A percentile compares a stretch with the other conserved stretches of the same genome.
Evolutionary conservation across 2,329 filamentous ascomycete species (phyloP).

Genomic region (Exophiala xenobiotica): DNA sequence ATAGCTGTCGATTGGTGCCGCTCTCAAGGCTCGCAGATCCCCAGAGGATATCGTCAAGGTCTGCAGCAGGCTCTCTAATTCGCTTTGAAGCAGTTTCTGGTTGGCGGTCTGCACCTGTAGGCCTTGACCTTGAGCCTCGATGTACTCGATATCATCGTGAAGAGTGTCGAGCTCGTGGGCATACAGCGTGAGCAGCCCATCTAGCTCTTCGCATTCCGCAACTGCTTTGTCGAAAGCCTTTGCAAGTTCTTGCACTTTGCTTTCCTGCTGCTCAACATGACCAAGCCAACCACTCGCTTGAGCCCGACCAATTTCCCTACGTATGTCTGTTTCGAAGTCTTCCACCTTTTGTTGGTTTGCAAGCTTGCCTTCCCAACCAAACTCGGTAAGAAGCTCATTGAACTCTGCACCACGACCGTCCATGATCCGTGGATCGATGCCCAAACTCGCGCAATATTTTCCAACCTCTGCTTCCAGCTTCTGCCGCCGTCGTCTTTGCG

Average conservation of each 20-base stretch:
- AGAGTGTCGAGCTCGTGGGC: constrained; percentile 94
- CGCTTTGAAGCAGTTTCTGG: constrained; percentile 87
- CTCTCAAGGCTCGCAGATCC: constrained; percentile 71
- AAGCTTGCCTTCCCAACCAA: constrained; percentile 81
- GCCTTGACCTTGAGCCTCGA: constrained; percentile 95
- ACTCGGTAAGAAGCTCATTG: constrained; percentile 76
- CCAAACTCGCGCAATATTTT: constrained; percentile 74
- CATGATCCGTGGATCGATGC: constrained; percentile 73
- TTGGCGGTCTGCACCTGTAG: constrained; percentile 96
- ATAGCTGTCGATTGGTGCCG: constrained; percentile 69
- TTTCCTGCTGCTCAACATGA: constrained; percentile 80
- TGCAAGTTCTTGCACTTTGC: constrained; percentile 82
- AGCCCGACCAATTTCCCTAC: constrained; percentile 82
- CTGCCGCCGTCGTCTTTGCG: constrained; percentile 59
- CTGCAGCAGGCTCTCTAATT: constrained; percentile 83
- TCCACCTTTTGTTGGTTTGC: constrained; percentile 75
- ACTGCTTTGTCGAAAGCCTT: constrained; percentile 85
- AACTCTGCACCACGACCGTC: constrained; percentile 77
- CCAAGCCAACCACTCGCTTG: constrained; percentile 92
- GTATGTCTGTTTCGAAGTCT: constrained; percentile 76
- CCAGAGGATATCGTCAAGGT: constrained; percentile 82
- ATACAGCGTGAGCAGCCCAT: constrained; percentile 90
- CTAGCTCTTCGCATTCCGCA: constrained; percentile 90
- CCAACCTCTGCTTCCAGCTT: constrained; percentile 70
- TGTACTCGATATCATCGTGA: constrained; percentile 93